Percentiles rank a stretch among this genome's conserved stretches.
These are phyloP conservation scores for Yamadazyma takamatsuzukensis DNA, from an alignment of 805 yeast genomes.

Conservation along the genomic window DNA sequence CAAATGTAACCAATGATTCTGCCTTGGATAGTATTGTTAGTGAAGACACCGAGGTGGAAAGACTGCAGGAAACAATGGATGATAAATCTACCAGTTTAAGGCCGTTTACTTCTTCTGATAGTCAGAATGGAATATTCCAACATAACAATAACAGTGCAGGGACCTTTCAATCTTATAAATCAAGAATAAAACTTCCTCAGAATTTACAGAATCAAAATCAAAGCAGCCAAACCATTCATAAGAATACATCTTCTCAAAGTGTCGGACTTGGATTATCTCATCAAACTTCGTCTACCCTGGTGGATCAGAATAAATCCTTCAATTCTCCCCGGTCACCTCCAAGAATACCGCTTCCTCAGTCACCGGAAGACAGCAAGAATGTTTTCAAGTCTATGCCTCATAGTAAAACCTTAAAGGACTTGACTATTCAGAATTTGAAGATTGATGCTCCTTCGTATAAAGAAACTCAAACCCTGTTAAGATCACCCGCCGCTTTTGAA, in stretches of 20 bases:
- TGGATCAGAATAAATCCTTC: too few relatives aligned
- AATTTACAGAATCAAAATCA: constrained; percentile 18
- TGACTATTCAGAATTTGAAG: constrained; percentile 9
- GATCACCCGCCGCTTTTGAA: constrained; percentile 11
- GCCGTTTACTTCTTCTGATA: too few relatives aligned
- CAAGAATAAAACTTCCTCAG: constrained; percentile 31
- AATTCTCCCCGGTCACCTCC: constrained; percentile 8
- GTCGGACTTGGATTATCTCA: too few relatives aligned
- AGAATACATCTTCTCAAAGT: too few relatives aligned
- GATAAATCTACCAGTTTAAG: too few relatives aligned
- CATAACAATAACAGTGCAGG: constrained; percentile 18
- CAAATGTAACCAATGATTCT: background rate
- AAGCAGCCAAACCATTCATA: too few relatives aligned
- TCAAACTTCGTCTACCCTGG: too few relatives aligned
- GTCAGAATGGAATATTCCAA: constrained; percentile 6
- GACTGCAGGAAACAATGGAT: too few relatives aligned
- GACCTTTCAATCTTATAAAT: constrained; percentile 26
- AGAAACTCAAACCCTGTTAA: constrained; percentile 1
- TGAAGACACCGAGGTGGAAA: too few relatives aligned
- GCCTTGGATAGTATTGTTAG: too few relatives aligned
- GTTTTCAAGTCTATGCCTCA: constrained; percentile 8
- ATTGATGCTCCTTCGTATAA: constrained; percentile 1
- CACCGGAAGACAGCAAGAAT: constrained; percentile 10
- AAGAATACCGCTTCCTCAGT: constrained; percentile 9
- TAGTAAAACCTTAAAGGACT: constrained; percentile 11